Evolutionary conservation across 495 filamentous ascomycete genomes (phyloP), one percentile per base, ranked within the genome.

Genomic region (Daldinia childiae): DNA sequence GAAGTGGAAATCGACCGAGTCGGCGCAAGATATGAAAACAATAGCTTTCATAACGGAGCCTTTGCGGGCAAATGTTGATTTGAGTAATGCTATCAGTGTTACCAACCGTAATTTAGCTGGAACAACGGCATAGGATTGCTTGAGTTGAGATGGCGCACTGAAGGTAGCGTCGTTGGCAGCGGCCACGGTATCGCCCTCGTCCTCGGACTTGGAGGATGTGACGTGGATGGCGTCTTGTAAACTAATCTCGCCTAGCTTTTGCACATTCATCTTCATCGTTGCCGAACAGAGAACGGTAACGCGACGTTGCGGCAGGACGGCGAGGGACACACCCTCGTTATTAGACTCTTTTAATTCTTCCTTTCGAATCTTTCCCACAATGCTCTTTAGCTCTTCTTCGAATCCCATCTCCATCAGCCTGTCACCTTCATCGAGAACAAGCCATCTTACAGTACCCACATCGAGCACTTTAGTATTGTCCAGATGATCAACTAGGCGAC

Each of bases 321-420:
- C 71, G 80, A 86, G 54, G 32, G 72, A 62, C 39, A 83, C 68
- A 48, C 84, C 80, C 62, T 84, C 79, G 39, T 71, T 65, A 54
- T 79, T 82, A 15, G 75, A 69, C n/a, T 76, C 74, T 36, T 64
- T 78, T 43, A 84, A 54, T 32, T 81, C 78, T 32, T 86, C 82
- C 50, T 82, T 69, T 58, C 89, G 84, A 69, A 97, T 89, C 75
- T 92, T 93, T 67, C 88, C 81, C 6, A 98, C 87, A 73, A 98
- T 97, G 24, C 85, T 89, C 74, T 91, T 83, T 55, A 90, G 80
- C 64, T 97, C 94, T 55, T 97, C 88, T 80, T 98, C 95, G 72
- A 99, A 98, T 0, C 95, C 95, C 79, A 98, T 85, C 75, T 99
- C 95, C 93, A 98, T 96, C 79, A 99, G 82, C 17, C 96, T 84